Percentiles rank a stretch among this genome's conserved stretches.
phyloP scores from a whole-genome alignment of 176 grass and related monocot species.

The Rhynchospora breviuscula region DNA sequence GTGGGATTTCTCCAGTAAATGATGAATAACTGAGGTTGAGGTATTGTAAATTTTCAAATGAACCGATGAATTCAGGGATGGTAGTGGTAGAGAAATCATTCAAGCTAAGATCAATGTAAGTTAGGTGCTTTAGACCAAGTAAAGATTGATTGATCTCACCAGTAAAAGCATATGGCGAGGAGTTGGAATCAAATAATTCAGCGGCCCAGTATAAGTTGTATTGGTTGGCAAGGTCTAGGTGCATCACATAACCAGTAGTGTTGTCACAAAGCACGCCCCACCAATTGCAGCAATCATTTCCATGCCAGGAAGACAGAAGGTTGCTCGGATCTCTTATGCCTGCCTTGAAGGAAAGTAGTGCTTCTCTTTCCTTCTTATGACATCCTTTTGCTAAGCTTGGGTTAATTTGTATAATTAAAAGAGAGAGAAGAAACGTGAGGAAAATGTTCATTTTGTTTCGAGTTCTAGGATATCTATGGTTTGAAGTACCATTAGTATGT shows the following conservation, averaged over 20 bases:
- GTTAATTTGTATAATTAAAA: too few relatives aligned
- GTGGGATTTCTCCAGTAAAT: too few relatives aligned
- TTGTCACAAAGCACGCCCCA: conserved; percentile 25
- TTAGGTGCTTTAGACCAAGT: not conserved
- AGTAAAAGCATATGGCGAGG: not conserved
- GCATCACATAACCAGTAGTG: not conserved
- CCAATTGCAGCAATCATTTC: conserved; percentile 38
- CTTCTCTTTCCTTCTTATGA: not conserved
- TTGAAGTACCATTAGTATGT: too few relatives aligned
- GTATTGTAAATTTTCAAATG: not conserved
- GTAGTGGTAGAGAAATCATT: not conserved
- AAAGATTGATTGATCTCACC: conserved; percentile 23
- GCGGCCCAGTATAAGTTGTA: not conserved
- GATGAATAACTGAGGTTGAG: too few relatives aligned
- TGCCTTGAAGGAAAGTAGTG: conserved; percentile 35
- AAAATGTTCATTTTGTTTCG: too few relatives aligned
- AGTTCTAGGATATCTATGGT: too few relatives aligned
- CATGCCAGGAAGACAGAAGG: conserved; percentile 6
- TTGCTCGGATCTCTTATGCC: not conserved
- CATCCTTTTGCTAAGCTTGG: conserved; percentile 18
- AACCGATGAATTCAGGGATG: conserved; percentile 13
- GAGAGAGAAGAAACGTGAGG: not conserved
- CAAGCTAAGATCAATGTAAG: conserved; percentile 1
- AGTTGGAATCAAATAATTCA: not conserved
- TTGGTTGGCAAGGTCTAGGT: conserved; percentile 2